A percentile compares a stretch with the other conserved stretches of the same genome.
phyloP scores from a whole-genome alignment of 805 yeast species.

The Candida qinlingensis region DNA sequence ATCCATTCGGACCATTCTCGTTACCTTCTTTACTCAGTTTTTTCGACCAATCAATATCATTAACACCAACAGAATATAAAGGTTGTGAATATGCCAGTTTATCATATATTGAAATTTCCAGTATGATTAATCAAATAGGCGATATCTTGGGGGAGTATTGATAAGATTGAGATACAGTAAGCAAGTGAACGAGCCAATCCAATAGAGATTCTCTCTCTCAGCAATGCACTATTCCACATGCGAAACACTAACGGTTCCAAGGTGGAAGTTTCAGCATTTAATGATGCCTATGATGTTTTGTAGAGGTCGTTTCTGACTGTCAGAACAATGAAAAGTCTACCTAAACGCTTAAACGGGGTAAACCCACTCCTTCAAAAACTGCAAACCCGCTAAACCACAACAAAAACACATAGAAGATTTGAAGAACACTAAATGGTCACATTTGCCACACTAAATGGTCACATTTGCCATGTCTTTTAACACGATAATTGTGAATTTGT shows the following conservation, averaged over 20 bases:
- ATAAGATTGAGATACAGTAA: constrained; percentile 54
- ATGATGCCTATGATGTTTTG: constrained; percentile 28
- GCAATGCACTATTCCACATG: constrained; percentile 56
- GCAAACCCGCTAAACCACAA: no score
- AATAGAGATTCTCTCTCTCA: constrained; percentile 47
- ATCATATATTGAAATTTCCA: constrained; percentile 17
- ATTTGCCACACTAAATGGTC: no score
- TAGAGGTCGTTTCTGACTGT: no score
- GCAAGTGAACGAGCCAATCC: constrained; percentile 43
- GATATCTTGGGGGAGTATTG: constrained; percentile 57
- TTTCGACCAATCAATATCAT: constrained; percentile 42
- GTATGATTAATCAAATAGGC: constrained; percentile 28
- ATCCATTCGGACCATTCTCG: constrained; percentile 26
- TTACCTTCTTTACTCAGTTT: constrained; percentile 5
- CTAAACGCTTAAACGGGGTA: no score
- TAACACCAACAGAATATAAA: constrained; percentile 55
- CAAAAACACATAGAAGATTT: no score
- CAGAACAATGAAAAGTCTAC: no score
- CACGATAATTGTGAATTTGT: no score
- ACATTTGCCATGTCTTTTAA: no score
- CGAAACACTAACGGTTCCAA: constrained; percentile 64
- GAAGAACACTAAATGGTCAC: no score
- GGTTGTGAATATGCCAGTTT: constrained; percentile 36
- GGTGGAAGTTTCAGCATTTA: constrained; percentile 42
- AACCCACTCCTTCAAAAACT: no score